A percentile compares a stretch with the other conserved stretches of the same genome.
phyloP scores from a whole-genome alignment of 768 basidiomycete genomes.

The Suillus ampliporus region DNA sequence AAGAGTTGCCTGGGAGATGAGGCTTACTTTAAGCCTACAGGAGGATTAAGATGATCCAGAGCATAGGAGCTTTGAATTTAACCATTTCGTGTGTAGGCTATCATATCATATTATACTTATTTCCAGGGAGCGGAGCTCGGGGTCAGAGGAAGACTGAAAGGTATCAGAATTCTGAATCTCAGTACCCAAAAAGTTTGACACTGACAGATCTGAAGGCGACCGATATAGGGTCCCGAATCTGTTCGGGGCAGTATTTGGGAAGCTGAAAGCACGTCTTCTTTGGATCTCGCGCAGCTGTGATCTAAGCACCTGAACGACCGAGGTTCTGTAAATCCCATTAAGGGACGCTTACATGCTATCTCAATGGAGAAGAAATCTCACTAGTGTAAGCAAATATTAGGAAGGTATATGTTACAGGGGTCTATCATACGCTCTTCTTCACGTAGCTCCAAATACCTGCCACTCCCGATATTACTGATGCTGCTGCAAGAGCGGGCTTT shows the following conservation, averaged over 20 bases:
- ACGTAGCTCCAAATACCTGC: conserved; percentile 95
- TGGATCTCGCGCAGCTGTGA: conserved; percentile 28
- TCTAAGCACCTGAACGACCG: conserved; percentile 22
- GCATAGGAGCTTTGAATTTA: conserved; percentile 44
- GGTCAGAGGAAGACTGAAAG: conserved; percentile 44
- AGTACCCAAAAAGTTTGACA: conserved; percentile 34
- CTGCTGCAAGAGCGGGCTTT: conserved; percentile 86
- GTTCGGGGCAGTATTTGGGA: conserved; percentile 37
- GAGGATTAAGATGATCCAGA: conserved; percentile 36
- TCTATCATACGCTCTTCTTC: conserved; percentile 83
- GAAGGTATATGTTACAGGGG: conserved; percentile 45
- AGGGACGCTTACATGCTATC: conserved; percentile 32
- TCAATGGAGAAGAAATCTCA: conserved; percentile 13
- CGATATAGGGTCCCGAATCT: conserved; percentile 37
- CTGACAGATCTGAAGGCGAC: conserved; percentile 41
- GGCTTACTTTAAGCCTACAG: conserved; percentile 27
- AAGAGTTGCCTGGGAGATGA: conserved; percentile 26
- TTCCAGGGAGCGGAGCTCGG: conserved; percentile 48
- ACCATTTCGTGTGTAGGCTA: conserved; percentile 41
- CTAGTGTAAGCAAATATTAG: conserved; percentile 47
- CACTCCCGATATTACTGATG: conserved; percentile 85
- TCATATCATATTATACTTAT: conserved; percentile 44
- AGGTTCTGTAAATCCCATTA: conserved; percentile 28
- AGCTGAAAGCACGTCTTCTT: conserved; percentile 26
- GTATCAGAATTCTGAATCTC: conserved; percentile 43